A percentile compares a stretch with the other conserved stretches of the same genome.
Evolutionary conservation across 2,329 filamentous ascomycete species (phyloP).

Genomic region (Phaeomoniella chlamydospora): DNA sequence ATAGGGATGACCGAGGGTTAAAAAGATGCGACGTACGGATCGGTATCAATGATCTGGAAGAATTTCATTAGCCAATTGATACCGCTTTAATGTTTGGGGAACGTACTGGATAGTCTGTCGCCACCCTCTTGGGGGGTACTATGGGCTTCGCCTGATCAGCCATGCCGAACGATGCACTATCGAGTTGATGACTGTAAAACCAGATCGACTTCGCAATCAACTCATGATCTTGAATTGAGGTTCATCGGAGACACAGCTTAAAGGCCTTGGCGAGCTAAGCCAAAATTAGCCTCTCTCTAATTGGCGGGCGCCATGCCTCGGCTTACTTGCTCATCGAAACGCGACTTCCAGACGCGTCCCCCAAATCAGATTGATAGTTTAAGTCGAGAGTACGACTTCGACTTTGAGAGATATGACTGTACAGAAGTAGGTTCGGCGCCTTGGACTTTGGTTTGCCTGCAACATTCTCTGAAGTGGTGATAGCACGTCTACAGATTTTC

Average conservation of each 20-base stretch:
- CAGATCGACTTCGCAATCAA: not conserved
- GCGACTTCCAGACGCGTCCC: conserved; percentile 1
- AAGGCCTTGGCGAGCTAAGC: not conserved
- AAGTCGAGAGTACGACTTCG: too few relatives aligned
- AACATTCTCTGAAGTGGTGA: too few relatives aligned
- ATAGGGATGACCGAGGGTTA: conserved; percentile 4
- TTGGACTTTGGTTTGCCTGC: not conserved
- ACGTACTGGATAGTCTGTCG: conserved; percentile 78
- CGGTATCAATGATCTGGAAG: conserved; percentile 87
- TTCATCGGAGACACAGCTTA: not conserved
- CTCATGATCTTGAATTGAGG: not conserved
- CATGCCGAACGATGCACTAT: not conserved
- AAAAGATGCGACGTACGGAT: conserved; percentile 56
- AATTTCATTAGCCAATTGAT: conserved; percentile 13
- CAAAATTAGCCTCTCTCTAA: not conserved
- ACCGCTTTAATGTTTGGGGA: conserved; percentile 2
- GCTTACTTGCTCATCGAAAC: not conserved
- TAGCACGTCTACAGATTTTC: not conserved
- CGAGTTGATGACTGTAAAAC: not conserved
- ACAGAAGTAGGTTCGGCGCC: not conserved
- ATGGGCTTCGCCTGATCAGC: conserved; percentile 24
- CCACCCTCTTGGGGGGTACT: conserved; percentile 63
- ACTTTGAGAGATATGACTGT: not conserved
- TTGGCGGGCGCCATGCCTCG: not conserved
- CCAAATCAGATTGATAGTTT: not conserved